A percentile compares a stretch with the other conserved stretches of the same genome.
Conservation (phyloP, 306 rosid species). For the Lithocarpus polystachyus region DNA sequence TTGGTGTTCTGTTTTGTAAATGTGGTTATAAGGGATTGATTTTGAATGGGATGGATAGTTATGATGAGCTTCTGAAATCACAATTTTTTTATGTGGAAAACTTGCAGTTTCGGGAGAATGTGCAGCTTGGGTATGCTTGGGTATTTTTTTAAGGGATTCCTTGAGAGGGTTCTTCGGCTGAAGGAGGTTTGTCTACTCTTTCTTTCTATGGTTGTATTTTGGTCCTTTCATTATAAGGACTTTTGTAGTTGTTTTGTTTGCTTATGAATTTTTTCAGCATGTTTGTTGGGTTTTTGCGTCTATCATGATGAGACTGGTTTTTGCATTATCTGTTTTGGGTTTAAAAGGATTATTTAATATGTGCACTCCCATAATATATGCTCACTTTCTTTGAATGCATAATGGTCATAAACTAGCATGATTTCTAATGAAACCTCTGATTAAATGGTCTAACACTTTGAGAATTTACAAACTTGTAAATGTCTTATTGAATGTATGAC, state of each 20-base stretch:
- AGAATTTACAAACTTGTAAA: not conserved
- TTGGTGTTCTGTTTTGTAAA: too few relatives aligned
- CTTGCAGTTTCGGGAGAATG: conserved; percentile 89
- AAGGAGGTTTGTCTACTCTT: conserved; percentile 60
- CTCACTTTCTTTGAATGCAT: not conserved
- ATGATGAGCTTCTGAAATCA: conserved; percentile 1
- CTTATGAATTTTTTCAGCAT: not conserved
- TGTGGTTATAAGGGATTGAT: too few relatives aligned
- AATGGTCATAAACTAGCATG: not conserved
- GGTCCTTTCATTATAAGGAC: not conserved
- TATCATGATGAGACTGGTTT: not conserved
- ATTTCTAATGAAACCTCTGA: not conserved
- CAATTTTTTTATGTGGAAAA: not conserved
- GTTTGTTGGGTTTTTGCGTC: not conserved
- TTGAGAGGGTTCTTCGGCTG: conserved; percentile 79
- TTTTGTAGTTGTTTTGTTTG: not conserved
- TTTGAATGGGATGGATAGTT: too few relatives aligned
- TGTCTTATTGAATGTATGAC: not conserved
- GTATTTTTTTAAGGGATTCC: conserved; percentile 72
- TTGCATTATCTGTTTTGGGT: not conserved
- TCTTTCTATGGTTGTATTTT: not conserved
- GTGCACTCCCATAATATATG: not conserved
- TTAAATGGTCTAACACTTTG: not conserved
- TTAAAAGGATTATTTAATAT: not conserved
- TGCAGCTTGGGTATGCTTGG: conserved; percentile 96